Evolutionary conservation across 179 eudicot genomes (phyloP).

Genomic region (Beta macrorhiza): DNA sequence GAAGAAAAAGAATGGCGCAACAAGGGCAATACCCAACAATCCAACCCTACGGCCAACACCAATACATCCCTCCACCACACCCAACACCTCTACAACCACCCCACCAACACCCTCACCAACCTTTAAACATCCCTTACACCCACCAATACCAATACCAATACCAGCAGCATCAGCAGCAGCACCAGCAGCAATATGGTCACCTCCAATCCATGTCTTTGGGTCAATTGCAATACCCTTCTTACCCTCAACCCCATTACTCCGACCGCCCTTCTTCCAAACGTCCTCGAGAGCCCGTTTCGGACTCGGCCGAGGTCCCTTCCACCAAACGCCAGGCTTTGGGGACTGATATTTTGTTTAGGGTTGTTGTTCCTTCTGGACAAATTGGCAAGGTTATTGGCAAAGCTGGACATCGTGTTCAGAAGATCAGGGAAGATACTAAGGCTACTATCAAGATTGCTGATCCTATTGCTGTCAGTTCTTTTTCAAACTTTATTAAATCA

Average conservation of each 20-base stretch:
- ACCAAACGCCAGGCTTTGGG: slow-evolving; percentile 57
- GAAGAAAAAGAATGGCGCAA: slow-evolving; percentile 25
- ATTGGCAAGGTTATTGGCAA: slow-evolving; percentile 90
- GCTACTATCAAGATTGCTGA: slow-evolving; percentile 88
- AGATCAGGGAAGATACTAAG: slow-evolving; percentile 65
- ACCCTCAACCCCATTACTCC: slow-evolving; percentile 23
- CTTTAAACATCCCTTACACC: not conserved
- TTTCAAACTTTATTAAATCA: not conserved
- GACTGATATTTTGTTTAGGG: slow-evolving; percentile 64
- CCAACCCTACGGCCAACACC: slow-evolving; percentile 20
- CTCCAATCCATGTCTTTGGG: slow-evolving; percentile 10
- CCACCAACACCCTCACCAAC: not conserved
- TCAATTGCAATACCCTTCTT: slow-evolving; percentile 12
- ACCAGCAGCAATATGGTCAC: slow-evolving; percentile 21
- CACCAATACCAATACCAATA: not conserved
- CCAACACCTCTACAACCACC: slow-evolving; percentile 10
- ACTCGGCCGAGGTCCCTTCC: slow-evolving; percentile 38
- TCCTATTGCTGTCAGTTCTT: slow-evolving; percentile 67
- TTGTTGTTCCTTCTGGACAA: slow-evolving; percentile 73
- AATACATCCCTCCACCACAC: slow-evolving; percentile 21
- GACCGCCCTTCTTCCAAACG: slow-evolving; percentile 31
- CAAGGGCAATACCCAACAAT: slow-evolving; percentile 15
- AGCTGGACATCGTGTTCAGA: slow-evolving; percentile 72
- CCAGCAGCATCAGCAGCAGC: slow-evolving; percentile 10
- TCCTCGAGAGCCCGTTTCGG: slow-evolving; percentile 32